Evolutionary conservation across 192 early-diverging fungal species (phyloP).

Genomic region (Coemansia sp.): DNA sequence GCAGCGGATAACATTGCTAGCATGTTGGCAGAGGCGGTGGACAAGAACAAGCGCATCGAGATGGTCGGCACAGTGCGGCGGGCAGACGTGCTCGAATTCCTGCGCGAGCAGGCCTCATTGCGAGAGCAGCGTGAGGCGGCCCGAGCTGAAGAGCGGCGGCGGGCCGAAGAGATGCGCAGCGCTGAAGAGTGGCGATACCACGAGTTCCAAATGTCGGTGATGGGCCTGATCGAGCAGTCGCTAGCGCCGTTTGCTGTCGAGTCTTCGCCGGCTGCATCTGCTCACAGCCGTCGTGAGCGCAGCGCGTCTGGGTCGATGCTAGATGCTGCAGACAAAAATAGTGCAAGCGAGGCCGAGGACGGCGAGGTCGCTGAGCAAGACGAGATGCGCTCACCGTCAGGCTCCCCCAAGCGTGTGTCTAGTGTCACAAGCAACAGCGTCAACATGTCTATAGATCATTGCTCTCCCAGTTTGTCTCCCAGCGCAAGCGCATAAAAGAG

Average conservation of each 20-base stretch:
- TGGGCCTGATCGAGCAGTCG: conserved; percentile 26
- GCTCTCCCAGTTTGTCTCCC: no score
- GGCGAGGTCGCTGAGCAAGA: background rate
- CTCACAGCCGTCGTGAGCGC: background rate
- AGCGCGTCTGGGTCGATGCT: background rate
- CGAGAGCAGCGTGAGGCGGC: conserved; percentile 35
- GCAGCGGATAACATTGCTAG: background rate
- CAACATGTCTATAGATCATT: no score
- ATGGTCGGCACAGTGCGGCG: conserved; percentile 28
- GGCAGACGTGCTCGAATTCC: conserved; percentile 35
- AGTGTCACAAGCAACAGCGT: background rate
- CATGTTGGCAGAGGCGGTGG: conserved; percentile 1
- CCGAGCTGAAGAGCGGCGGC: conserved; percentile 30
- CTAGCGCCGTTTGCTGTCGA: conserved; percentile 21
- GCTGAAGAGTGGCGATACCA: conserved; percentile 50
- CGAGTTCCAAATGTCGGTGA: conserved; percentile 51
- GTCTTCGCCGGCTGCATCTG: background rate
- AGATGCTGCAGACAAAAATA: background rate
- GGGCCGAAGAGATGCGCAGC: conserved; percentile 28
- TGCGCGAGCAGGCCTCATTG: conserved; percentile 32
- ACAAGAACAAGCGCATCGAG: conserved; percentile 7
- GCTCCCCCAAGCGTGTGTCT: no score
- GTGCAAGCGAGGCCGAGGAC: background rate
- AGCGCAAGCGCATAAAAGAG: no score
- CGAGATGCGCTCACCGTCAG: background rate